Evolutionary conservation across 208 protist species (phyloP).

Genomic region (Naegleria gruberi): DNA sequence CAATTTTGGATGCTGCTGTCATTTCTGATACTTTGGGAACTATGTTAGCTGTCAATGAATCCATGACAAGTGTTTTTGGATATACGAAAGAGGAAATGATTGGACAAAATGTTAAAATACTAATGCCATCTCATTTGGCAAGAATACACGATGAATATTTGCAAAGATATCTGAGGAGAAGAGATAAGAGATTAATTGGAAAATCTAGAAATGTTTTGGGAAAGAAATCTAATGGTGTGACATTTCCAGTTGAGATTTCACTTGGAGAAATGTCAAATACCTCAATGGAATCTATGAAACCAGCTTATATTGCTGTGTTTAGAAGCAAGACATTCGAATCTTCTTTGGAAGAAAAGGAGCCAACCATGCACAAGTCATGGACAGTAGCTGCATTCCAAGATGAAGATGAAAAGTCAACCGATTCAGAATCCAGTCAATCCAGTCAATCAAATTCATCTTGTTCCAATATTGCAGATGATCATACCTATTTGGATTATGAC

Average conservation of each 20-base stretch:
- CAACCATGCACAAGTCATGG: neutral
- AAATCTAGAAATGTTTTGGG: slow-evolving; percentile 19
- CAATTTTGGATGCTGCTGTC: neutral
- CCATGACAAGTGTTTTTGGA: neutral
- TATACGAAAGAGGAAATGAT: neutral
- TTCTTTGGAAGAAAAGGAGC: neutral
- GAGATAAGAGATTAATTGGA: neutral
- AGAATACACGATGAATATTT: neutral
- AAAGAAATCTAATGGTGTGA: neutral
- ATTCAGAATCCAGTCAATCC: too few species aligned
- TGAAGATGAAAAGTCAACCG: too few species aligned
- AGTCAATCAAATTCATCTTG: too few species aligned
- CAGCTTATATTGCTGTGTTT: neutral
- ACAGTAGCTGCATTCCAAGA: too few species aligned
- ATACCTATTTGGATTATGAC: too few species aligned
- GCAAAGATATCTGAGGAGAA: neutral
- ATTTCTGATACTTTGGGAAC: neutral
- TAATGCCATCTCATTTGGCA: neutral
- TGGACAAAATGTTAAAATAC: neutral
- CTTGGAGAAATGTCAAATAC: neutral
- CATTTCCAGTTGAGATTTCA: slow-evolving; percentile 8
- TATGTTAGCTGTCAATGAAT: neutral
- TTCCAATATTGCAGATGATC: neutral
- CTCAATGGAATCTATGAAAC: neutral
- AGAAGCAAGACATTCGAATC: neutral